These are phyloP conservation scores for Thraustochytrium aureum DNA, from an alignment of 352 stramenopile genomes.

Conservation along the genomic window DNA sequence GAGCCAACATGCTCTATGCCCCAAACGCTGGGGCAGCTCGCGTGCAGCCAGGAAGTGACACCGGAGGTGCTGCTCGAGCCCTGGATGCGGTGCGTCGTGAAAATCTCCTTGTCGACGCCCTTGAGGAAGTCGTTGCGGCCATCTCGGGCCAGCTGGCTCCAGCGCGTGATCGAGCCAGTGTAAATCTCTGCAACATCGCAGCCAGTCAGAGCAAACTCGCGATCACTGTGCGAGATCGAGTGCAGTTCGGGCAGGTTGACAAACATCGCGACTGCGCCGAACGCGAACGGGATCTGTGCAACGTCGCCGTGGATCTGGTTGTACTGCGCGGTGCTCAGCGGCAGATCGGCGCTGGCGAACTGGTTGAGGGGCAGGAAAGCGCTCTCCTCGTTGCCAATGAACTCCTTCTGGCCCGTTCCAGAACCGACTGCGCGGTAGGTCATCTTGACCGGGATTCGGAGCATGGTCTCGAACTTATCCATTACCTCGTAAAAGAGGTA, in stretches of 20 bases:
- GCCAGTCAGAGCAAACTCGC: constrained; percentile 62
- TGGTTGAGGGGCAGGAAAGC: constrained; percentile 57
- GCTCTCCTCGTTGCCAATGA: constrained; percentile 57
- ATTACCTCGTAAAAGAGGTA: constrained; percentile 67
- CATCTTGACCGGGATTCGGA: constrained; percentile 63
- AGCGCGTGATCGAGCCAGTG: constrained; percentile 63
- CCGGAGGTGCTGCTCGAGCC: constrained; percentile 64
- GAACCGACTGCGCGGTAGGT: constrained; percentile 69
- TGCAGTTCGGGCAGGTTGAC: constrained; percentile 62
- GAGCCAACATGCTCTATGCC: constrained; percentile 58
- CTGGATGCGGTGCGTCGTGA: constrained; percentile 62
- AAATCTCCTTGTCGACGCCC: constrained; percentile 60
- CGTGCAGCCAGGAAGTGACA: constrained; percentile 62
- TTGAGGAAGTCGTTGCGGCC: constrained; percentile 61
- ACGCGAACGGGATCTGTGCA: constrained; percentile 65
- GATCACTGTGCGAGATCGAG: not conserved
- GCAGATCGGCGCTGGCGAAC: constrained; percentile 66
- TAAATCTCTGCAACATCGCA: constrained; percentile 67
- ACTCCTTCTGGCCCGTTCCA: constrained; percentile 63
- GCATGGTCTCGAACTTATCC: constrained; percentile 61
- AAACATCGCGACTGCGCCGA: constrained; percentile 67
- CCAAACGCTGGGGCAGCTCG: constrained; percentile 61
- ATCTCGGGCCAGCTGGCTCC: constrained; percentile 62
- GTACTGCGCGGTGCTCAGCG: constrained; percentile 59
- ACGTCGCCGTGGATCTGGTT: constrained; percentile 58